Evolutionary conservation across 2,329 filamentous ascomycete species (phyloP), one percentile per base, ranked within the genome.

Genomic region (Trichoderma simmonsii): DNA sequence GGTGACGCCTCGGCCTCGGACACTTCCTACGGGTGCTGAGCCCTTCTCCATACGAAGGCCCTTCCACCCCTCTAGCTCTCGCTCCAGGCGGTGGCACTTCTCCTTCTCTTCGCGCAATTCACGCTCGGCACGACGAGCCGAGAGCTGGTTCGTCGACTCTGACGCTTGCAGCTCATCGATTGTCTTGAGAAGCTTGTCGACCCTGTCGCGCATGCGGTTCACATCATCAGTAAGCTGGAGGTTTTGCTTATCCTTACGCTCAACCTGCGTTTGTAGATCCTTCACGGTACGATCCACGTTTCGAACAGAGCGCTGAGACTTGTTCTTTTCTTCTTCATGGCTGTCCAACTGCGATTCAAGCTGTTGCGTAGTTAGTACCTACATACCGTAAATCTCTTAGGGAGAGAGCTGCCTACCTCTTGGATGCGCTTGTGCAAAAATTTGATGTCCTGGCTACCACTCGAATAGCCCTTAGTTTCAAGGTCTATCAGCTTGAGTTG

Each of bases 401-500:
- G 6, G 14, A 36, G 34, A 4, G 24, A 11, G 6, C 32, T 56
- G 73, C 71, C 15, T 86, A 97, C 95, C 88, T 98, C 95, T 84
- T 98, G 94, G 75, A 99, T 94, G 65, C 95, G 90, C 79, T 94
- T 95, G 82, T 98, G 93, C 78, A 98, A 83, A 85, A 98, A 98
- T 78, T 96, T 92, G 76, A 98, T 93, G 82, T 98, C 95, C 78
- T 97, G 94, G 81, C 95, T 97, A 28, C 93, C 93, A 75, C 92
- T 97, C 24, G 95, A 96, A 83, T 97, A 98, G 68, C 95, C 94
- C 85, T 98, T 98, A 57, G 96, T 98, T 84, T 99, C 95, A 9
- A 98, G 87, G 80, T 98, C 96, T 67, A 99, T 92, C 71, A 97
- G 89, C 78, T 91, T 91, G 68, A 98, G 88, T 82, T 98, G 95